phyloP scores from a whole-genome alignment of 495 filamentous ascomycete genomes.

The Xylaria cubensis region DNA sequence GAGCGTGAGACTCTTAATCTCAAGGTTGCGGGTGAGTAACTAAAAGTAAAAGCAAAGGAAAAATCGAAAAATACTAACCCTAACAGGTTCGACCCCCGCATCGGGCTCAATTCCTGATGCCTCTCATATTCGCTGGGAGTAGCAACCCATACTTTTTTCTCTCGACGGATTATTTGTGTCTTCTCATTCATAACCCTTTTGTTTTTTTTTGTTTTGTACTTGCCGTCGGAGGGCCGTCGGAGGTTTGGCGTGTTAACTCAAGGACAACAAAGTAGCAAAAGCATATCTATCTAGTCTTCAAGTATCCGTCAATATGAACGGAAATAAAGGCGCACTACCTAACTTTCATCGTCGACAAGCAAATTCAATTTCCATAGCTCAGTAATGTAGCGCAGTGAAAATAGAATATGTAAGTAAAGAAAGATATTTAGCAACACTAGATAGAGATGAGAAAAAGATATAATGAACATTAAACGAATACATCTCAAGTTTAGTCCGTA shows the following conservation, averaged over 20 bases:
- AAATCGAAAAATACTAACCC: constrained; percentile 8
- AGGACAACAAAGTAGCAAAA: background rate
- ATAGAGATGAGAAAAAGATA: background rate
- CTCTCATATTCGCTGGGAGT: constrained; percentile 18
- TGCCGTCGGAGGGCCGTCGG: background rate
- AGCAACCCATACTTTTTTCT: background rate
- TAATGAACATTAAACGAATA: background rate
- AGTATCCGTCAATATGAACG: background rate
- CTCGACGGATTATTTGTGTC: background rate
- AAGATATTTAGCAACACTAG: background rate
- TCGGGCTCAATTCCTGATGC: constrained; percentile 50
- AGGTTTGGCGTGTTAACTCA: background rate
- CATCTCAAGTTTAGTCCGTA: background rate
- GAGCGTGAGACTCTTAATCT: constrained; percentile 86
- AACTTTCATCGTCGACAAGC: background rate
- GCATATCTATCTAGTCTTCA: background rate
- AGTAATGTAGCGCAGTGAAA: no score
- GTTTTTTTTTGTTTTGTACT: background rate
- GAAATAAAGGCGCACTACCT: background rate
- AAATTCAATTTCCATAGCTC: background rate
- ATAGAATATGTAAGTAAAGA: no score
- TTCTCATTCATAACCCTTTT: background rate
- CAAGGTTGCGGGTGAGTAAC: constrained; percentile 64
- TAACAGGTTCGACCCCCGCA: constrained; percentile 46
- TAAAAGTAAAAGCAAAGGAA: background rate